Evolutionary conservation across 495 filamentous ascomycete species (phyloP), one percentile per base, ranked within the genome.

Genomic region (Penicillium flavigenum): DNA sequence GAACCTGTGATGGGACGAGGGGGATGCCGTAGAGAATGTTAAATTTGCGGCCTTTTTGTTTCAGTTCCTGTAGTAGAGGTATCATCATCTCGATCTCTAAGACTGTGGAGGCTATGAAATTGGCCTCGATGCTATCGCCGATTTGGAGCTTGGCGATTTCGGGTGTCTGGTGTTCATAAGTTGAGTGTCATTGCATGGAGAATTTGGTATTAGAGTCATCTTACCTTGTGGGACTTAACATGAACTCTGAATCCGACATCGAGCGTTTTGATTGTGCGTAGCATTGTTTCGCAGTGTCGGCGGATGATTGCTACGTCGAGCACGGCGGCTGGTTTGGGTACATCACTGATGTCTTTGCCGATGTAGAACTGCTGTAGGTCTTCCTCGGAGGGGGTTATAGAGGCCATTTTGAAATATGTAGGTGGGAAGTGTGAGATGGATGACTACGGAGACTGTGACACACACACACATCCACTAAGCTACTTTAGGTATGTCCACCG

Each of bases 141-240:
- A 93, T 82, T 81, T 96, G 91, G 19, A 94, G 72, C 45, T 79
- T 77, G 24, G 91, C 83, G 51, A 93, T 69, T 69, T 96, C 82
- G 5, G 77, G 76, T 0, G 91, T 95, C 86, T 91, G 61, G 7
- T 2, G 19, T 38, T 24, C 29, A 16, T 54, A 29, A 43, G 20
- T 3, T 42, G 42, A 24, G 8, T 32, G 19, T 29, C 10, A 31
- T 10, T 43, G 17, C 7, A 47, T 1, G 22, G 10, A 7, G 5
- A 1, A 5, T 22, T 12, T 9, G 1, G 24, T 20, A 4, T 10
- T 34, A 1, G n/a, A 16, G 20, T 16, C 20, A 20, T 38, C 65
- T 47, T 66, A 87, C 90, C 73, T 96, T 96, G 66, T 96, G 91
- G 22, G 89, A 89, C 64, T 96, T 96, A 53, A 94, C 84, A 70